These are phyloP conservation scores for Gossypium turneri DNA, from an alignment of 345 rosid genomes.

Conservation along the genomic window DNA sequence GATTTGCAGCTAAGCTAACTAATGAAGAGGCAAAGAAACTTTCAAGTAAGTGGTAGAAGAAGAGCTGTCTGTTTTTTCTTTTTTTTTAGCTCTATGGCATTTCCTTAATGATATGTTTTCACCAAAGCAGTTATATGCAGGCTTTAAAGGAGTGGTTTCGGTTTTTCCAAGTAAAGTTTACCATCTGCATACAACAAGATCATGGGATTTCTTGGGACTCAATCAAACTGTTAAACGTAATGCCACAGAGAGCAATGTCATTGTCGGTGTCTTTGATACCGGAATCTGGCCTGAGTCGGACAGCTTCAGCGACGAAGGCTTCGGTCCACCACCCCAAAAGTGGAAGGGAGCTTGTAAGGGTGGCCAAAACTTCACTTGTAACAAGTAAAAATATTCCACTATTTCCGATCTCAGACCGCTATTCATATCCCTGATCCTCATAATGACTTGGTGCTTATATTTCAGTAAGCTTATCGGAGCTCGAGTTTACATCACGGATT, in stretches of 20 bases:
- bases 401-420: too few relatives aligned
- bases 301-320: too few relatives aligned
- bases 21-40: constrained; percentile 37
- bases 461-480: too few relatives aligned
- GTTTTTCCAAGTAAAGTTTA: neutral
- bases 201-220: constrained; percentile 37
- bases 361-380: too few relatives aligned
- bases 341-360: too few relatives aligned
- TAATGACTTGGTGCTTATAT: too few relatives aligned
- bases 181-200: constrained; percentile 31
- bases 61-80: neutral
- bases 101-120: neutral
- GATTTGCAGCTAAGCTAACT: constrained; percentile 48
- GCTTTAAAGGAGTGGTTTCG: constrained; percentile 20
- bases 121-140: neutral
- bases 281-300: too few relatives aligned
- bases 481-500: too few relatives aligned
- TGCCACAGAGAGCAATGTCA: constrained; percentile 30
- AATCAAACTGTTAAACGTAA: constrained; percentile 15
- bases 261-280: constrained; percentile 13
- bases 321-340: too few relatives aligned
- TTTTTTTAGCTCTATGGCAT: neutral
- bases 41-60: constrained; percentile 22
- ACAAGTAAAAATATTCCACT: too few relatives aligned
- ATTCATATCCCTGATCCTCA: too few relatives aligned